These are phyloP conservation scores for Bipolaris oryzae DNA, from an alignment of 2,329 filamentous ascomycete genomes.

Conservation along the genomic window DNA sequence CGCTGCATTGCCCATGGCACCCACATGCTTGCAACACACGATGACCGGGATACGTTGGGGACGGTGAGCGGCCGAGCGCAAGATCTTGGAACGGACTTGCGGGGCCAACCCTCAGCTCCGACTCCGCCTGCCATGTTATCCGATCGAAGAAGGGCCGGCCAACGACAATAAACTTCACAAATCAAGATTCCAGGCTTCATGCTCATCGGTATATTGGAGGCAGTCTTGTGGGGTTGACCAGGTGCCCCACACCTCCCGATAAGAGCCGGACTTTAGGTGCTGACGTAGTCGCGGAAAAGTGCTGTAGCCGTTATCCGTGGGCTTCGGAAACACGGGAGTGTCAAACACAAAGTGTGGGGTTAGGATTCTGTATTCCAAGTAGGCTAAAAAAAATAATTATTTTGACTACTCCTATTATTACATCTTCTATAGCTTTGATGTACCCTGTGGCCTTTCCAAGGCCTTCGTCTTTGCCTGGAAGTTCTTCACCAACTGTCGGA, in stretches of 20 bases:
- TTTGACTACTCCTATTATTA: neutral
- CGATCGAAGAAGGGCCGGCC: neutral
- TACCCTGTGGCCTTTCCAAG: constrained; percentile 52
- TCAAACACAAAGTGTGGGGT: neutral
- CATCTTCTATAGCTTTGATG: constrained; percentile 51
- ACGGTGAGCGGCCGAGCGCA: neutral
- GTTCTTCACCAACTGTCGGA: constrained; percentile 73
- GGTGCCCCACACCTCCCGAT: neutral
- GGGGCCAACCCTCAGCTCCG: neutral
- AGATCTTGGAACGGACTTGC: neutral
- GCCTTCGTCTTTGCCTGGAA: constrained; percentile 64
- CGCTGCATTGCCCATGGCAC: neutral
- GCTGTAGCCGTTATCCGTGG: neutral
- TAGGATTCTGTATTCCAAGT: neutral
- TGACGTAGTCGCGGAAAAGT: neutral
- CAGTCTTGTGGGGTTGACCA: too few species aligned
- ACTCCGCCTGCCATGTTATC: neutral
- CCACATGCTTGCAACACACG: neutral
- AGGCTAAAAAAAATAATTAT: too few species aligned
- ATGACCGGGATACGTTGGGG: neutral
- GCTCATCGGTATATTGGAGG: too few species aligned
- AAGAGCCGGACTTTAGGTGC: neutral
- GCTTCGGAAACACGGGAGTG: neutral
- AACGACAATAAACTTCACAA: neutral
- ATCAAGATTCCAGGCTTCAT: neutral